phyloP scores from a whole-genome alignment of 345 rosid species.

The Eucalyptus globulus region DNA sequence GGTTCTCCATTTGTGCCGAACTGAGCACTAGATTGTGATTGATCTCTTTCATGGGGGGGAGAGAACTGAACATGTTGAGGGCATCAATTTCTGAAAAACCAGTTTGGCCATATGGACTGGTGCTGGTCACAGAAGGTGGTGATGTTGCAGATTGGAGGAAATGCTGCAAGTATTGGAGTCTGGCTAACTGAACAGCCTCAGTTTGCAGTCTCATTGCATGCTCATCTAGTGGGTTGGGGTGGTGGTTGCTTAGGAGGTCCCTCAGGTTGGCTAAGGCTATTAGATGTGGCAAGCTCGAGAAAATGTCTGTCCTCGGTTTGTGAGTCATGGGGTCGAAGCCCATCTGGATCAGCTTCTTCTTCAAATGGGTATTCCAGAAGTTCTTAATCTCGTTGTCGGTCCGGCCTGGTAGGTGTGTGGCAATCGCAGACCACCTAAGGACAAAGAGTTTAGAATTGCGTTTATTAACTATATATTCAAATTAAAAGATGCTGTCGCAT shows the following conservation, averaged over 20 bases:
- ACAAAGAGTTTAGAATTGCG: neutral
- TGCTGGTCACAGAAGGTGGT: neutral
- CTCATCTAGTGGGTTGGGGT: conserved; percentile 21
- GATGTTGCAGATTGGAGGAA: conserved; percentile 6
- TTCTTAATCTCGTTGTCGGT: conserved; percentile 3
- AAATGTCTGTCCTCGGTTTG: conserved; percentile 54
- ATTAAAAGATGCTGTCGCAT: neutral
- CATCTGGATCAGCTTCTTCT: conserved; percentile 46
- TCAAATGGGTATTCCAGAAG: conserved; percentile 2
- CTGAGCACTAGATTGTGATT: neutral
- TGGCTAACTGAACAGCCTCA: conserved; percentile 36
- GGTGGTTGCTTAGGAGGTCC: conserved; percentile 12
- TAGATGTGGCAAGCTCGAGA: conserved; percentile 42
- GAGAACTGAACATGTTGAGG: neutral
- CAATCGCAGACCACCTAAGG: neutral
- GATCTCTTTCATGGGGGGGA: neutral
- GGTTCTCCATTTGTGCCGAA: neutral
- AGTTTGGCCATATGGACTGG: neutral
- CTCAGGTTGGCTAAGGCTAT: conserved; percentile 44
- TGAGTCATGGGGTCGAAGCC: conserved; percentile 85
- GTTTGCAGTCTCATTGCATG: conserved; percentile 40
- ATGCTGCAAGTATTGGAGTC: conserved; percentile 30
- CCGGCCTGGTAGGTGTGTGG: neutral
- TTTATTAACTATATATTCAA: neutral
- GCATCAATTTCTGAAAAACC: neutral